These are phyloP conservation scores for Viridothelium virens DNA, from an alignment of 495 filamentous ascomycete species.

Conservation along the genomic window DNA sequence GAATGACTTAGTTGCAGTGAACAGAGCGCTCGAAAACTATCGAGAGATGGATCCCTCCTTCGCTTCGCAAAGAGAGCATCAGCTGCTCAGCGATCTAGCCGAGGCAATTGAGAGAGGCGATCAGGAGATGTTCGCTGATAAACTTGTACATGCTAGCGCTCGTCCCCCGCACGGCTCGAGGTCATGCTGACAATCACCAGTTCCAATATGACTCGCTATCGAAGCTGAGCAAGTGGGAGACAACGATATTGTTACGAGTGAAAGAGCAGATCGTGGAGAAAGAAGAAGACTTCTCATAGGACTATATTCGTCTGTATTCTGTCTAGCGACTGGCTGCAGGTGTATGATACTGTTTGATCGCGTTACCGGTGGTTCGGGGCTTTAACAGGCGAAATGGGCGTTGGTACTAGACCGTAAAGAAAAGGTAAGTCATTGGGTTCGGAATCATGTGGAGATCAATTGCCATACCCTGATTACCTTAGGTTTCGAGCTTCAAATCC, in stretches of 20 bases:
- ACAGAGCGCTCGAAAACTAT: slow-evolving; percentile 71
- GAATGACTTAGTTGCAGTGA: slow-evolving; percentile 63
- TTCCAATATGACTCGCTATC: slow-evolving; percentile 83
- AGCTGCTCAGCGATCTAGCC: slow-evolving; percentile 65
- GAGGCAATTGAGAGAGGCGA: slow-evolving; percentile 65
- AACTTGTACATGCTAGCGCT: slow-evolving; percentile 44
- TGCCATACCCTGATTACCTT: not conserved
- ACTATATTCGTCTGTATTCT: not conserved
- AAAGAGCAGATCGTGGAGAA: slow-evolving; percentile 74
- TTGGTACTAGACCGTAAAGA: not conserved
- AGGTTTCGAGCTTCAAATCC: no score
- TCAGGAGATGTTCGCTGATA: slow-evolving; percentile 73
- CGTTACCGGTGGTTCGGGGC: not conserved
- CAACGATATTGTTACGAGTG: slow-evolving; percentile 68
- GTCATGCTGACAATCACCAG: not conserved
- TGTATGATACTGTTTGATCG: not conserved
- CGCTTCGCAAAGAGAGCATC: slow-evolving; percentile 63
- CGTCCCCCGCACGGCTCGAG: not conserved
- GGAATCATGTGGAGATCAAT: not conserved
- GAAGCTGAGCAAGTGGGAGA: slow-evolving; percentile 94
- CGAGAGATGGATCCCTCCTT: slow-evolving; percentile 75
- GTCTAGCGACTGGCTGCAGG: not conserved
- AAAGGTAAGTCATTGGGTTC: not conserved
- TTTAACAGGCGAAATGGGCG: not conserved
- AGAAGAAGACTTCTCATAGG: slow-evolving; percentile 64